A percentile compares a stretch with the other conserved stretches of the same genome.
phyloP scores from a whole-genome alignment of 2,329 filamentous ascomycete species.

The Raffaelea deltoideospora region DNA sequence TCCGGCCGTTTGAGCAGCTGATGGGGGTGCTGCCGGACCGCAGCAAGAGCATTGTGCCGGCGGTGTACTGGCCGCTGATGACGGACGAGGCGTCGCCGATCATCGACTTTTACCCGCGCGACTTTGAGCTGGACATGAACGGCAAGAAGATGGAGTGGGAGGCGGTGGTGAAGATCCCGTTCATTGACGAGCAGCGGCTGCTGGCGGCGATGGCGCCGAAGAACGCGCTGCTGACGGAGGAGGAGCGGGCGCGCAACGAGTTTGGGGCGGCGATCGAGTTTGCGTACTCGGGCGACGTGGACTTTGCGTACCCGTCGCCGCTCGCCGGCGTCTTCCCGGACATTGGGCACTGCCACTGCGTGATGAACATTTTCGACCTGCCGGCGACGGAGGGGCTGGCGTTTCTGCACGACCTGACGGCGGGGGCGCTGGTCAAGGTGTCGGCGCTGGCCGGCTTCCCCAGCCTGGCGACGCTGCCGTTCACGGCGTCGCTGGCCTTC shows the following conservation, averaged over 20 bases:
- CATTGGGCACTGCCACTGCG: constrained; percentile 70
- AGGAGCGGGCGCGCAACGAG: constrained; percentile 69
- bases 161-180: constrained; percentile 96
- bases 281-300: constrained; percentile 61
- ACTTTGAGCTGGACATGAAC: constrained; percentile 98
- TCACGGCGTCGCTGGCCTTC: constrained; percentile 67
- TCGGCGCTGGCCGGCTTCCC: constrained; percentile 89
- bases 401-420: constrained; percentile 67
- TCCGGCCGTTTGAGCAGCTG: constrained; percentile 86
- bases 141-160: constrained; percentile 99
- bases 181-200: constrained; percentile 84
- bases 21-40: constrained; percentile 97
- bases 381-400: constrained; percentile 84
- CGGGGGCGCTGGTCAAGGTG: constrained; percentile 67
- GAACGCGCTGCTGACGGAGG: constrained; percentile 60
- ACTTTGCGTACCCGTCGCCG: constrained; percentile 78
- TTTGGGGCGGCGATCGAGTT: constrained; percentile 93
- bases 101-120: constrained; percentile 92
- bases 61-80: constrained; percentile 82
- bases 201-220: constrained; percentile 74
- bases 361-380: constrained; percentile 92
- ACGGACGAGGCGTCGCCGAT: constrained; percentile 81
- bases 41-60: constrained; percentile 90
- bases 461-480: constrained; percentile 71
- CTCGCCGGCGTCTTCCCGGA: constrained; percentile 84